Conservation (phyloP, 2,329 filamentous ascomycete genomes). For the Aspergillus melleus region DNA sequence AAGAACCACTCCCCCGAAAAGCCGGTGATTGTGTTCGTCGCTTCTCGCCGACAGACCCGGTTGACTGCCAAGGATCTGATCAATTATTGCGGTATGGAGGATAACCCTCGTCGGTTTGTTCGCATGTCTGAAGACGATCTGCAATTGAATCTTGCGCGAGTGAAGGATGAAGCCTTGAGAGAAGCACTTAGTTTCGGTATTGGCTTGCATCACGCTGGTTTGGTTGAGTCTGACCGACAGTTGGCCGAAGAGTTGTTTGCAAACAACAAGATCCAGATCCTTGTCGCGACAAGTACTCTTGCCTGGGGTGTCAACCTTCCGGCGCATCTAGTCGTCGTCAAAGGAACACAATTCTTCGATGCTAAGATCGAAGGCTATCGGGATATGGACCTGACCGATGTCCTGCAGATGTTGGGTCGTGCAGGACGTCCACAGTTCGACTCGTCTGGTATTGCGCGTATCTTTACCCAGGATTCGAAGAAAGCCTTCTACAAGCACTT, state of each 20-base stretch:
- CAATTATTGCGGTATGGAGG: conserved; percentile 97
- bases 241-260: conserved; percentile 92
- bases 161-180: conserved; percentile 88
- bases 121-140: conserved; percentile 94
- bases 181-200: conserved; percentile 98
- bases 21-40: conserved; percentile 97
- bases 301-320: conserved; percentile 98
- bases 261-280: conserved; percentile 96
- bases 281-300: conserved; percentile 92
- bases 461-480: conserved; percentile 96
- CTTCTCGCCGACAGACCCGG: conserved; percentile 89
- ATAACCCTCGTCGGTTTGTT: conserved; percentile 90
- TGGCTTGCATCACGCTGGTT: conserved; percentile 92
- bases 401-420: conserved; percentile 95
- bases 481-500: conserved; percentile 99
- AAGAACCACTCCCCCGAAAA: conserved; percentile 96
- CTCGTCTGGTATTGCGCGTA: conserved; percentile 89
- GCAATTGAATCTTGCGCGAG: conserved; percentile 78
- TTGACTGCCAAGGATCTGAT: conserved; percentile 95
- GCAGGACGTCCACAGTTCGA: conserved; percentile 97
- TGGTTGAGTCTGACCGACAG: conserved; percentile 91
- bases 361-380: conserved; percentile 97
- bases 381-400: conserved; percentile 98
- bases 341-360: conserved; percentile 97
- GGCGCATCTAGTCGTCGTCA: conserved; percentile 94